These are phyloP conservation scores for Calvatia gigantea DNA, from an alignment of 768 basidiomycete species.

Conservation along the genomic window DNA sequence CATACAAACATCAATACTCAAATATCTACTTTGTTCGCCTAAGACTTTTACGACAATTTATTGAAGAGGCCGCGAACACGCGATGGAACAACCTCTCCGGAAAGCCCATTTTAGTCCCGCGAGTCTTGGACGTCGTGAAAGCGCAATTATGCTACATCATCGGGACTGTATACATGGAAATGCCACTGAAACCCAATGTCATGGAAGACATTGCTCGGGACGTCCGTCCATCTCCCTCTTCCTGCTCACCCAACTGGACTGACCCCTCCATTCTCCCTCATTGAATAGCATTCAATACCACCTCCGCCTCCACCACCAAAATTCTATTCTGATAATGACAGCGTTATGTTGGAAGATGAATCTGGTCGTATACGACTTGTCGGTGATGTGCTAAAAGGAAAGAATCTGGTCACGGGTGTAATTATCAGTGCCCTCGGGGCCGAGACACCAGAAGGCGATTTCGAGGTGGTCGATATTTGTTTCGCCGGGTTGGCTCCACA, in stretches of 20 bases:
- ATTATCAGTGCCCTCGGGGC: slow-evolving; percentile 88
- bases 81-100: slow-evolving; percentile 51
- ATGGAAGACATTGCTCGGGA: slow-evolving; percentile 92
- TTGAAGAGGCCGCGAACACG: slow-evolving; percentile 35
- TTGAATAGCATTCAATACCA: slow-evolving; percentile 77
- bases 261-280: background rate
- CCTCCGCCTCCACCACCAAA: slow-evolving; percentile 76
- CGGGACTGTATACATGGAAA: slow-evolving; percentile 97
- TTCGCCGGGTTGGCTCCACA: slow-evolving; percentile 81
- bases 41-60: slow-evolving; percentile 33
- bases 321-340: slow-evolving; percentile 74
- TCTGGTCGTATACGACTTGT: slow-evolving; percentile 88
- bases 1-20: slow-evolving; percentile 54
- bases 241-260: background rate
- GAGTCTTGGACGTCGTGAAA: slow-evolving; percentile 85
- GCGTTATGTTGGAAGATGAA: slow-evolving; percentile 92
- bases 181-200: slow-evolving; percentile 99
- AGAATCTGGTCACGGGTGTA: slow-evolving; percentile 82
- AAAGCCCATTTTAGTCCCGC: slow-evolving; percentile 64
- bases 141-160: slow-evolving; percentile 85
- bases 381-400: slow-evolving; percentile 61
- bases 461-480: slow-evolving; percentile 89
- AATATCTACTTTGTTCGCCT: slow-evolving; percentile 55
- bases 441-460: slow-evolving; percentile 87
- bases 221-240: slow-evolving; percentile 35